These are phyloP conservation scores for Xylariaceae sp. DNA, from an alignment of 2,329 filamentous ascomycete genomes.

Conservation along the genomic window DNA sequence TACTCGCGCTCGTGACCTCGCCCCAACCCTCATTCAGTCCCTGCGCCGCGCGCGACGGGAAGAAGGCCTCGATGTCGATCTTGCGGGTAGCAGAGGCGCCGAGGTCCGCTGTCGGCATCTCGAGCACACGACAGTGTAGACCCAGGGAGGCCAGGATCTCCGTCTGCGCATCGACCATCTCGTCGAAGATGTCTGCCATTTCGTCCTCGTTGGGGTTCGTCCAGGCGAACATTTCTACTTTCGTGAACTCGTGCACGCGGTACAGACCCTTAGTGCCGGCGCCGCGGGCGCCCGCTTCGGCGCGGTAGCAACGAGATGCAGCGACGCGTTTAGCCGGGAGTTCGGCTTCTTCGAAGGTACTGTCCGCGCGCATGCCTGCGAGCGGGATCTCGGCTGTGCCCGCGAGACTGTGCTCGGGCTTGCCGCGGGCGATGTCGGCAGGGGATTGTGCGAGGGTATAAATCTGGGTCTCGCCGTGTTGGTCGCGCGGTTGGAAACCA, in stretches of 20 bases:
- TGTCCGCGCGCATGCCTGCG: conserved; percentile 80
- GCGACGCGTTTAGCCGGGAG: conserved; percentile 78
- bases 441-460: conserved; percentile 68
- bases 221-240: conserved; percentile 98
- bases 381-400: conserved; percentile 94
- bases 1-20: conserved; percentile 83
- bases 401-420: conserved; percentile 69
- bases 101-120: conserved; percentile 86
- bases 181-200: conserved; percentile 63
- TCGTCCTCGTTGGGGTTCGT: conserved; percentile 51
- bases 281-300: conserved; percentile 86
- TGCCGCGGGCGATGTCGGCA: conserved; percentile 55
- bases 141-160: conserved; percentile 74
- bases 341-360: conserved; percentile 56
- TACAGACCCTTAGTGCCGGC: conserved; percentile 92
- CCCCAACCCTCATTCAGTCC: conserved; percentile 68
- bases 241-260: conserved; percentile 96
- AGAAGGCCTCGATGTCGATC: conserved; percentile 88
- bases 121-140: conserved; percentile 80
- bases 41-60: conserved; percentile 65
- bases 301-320: conserved; percentile 87
- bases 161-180: conserved; percentile 81
- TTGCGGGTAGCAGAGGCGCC: conserved; percentile 85
- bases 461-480: conserved; percentile 85
- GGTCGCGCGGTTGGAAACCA: conserved; percentile 89